Percentiles rank a stretch among this genome's conserved stretches.
Evolutionary conservation across 2,329 filamentous ascomycete genomes (phyloP).

Genomic region (Onygena corvina): DNA sequence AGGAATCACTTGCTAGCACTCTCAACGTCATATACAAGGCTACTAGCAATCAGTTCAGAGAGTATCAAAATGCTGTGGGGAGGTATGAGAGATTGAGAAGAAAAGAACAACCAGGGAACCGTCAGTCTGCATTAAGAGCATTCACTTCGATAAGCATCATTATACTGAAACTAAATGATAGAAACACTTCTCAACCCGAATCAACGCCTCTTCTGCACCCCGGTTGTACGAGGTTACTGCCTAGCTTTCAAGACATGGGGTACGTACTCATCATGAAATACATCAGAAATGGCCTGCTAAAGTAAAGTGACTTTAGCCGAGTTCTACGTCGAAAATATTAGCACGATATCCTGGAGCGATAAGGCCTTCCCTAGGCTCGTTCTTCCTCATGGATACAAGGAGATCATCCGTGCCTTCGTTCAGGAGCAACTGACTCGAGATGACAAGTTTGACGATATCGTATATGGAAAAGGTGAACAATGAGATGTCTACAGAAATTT

Average conservation of each 20-base stretch:
- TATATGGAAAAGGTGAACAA: background rate
- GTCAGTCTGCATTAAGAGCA: background rate
- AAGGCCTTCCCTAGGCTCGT: background rate
- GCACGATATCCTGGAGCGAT: background rate
- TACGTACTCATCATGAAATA: background rate
- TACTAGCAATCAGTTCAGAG: background rate
- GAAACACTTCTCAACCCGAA: background rate
- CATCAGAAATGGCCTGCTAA: background rate
- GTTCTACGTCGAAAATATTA: background rate
- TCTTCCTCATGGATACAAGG: background rate
- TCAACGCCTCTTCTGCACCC: background rate
- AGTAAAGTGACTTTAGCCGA: background rate
- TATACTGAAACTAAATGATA: background rate
- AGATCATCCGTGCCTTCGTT: background rate
- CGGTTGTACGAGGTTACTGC: background rate
- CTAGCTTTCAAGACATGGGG: background rate
- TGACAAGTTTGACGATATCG: background rate
- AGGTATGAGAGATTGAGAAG: background rate
- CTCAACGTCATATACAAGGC: background rate
- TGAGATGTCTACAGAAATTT: background rate
- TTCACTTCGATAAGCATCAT: background rate
- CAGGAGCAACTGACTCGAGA: background rate
- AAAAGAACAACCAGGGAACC: background rate
- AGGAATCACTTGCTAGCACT: background rate
- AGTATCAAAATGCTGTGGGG: background rate